Conservation (phyloP, 2,329 filamentous ascomycete genomes). For the Ceratocystis eucalypticola region DNA sequence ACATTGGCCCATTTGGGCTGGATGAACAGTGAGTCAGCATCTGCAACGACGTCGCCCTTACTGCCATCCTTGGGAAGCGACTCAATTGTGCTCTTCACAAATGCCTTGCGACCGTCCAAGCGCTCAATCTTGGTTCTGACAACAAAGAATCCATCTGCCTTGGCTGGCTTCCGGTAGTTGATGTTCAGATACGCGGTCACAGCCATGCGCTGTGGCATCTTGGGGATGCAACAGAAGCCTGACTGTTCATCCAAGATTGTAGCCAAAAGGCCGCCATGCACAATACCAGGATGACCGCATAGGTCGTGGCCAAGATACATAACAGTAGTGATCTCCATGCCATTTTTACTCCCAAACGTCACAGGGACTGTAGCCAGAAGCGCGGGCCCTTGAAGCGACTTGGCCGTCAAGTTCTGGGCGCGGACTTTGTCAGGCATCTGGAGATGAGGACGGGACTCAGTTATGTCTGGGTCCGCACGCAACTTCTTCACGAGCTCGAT, state of each 20-base stretch:
- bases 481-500: slow-evolving; percentile 63
- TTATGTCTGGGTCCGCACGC: slow-evolving; percentile 50
- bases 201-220: slow-evolving; percentile 71
- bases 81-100: slow-evolving; percentile 81
- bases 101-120: slow-evolving; percentile 86
- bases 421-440: slow-evolving; percentile 64
- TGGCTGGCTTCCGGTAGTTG: slow-evolving; percentile 71
- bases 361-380: slow-evolving; percentile 71
- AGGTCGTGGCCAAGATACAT: slow-evolving; percentile 59
- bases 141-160: slow-evolving; percentile 62
- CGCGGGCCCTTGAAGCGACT: slow-evolving; percentile 60
- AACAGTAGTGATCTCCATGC: slow-evolving; percentile 57
- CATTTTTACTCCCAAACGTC: slow-evolving; percentile 57
- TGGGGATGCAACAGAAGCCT: slow-evolving; percentile 75
- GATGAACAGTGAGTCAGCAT: slow-evolving; percentile 77
- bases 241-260: slow-evolving; percentile 86
- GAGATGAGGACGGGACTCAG: slow-evolving; percentile 71
- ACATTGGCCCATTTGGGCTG: slow-evolving; percentile 73
- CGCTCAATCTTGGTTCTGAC: slow-evolving; percentile 66
- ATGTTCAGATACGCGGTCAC: slow-evolving; percentile 76
- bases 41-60: slow-evolving; percentile 57
- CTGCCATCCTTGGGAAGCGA: slow-evolving; percentile 48
- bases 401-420: slow-evolving; percentile 65
- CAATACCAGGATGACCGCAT: slow-evolving; percentile 79
- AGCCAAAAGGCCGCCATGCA: slow-evolving; percentile 80